phyloP scores from a whole-genome alignment of 306 rosid genomes.

The Cucurbita argyrosperma region DNA sequence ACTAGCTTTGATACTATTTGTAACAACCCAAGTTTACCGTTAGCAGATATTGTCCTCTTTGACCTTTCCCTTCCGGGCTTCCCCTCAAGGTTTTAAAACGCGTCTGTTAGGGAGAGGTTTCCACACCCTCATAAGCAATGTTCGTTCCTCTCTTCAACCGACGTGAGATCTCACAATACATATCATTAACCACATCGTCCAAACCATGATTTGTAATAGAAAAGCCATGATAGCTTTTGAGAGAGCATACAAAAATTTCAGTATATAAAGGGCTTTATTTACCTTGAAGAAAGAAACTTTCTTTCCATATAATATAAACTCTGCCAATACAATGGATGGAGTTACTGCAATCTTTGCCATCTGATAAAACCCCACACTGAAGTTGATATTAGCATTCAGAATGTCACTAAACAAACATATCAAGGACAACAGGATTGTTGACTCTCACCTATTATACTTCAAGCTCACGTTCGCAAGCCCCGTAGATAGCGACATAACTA shows the following conservation, averaged over 20 bases:
- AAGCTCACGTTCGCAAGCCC: constrained; percentile 87
- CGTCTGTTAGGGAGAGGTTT: too few relatives aligned
- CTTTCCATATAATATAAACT: constrained; percentile 44
- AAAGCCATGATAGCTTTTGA: too few relatives aligned
- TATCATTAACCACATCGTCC: too few relatives aligned
- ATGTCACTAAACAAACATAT: neutral
- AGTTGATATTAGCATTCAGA: constrained; percentile 19
- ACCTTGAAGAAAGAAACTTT: constrained; percentile 58
- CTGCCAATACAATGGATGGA: constrained; percentile 69
- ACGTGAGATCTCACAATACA: too few relatives aligned
- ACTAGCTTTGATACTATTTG: too few relatives aligned
- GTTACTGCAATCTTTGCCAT: constrained; percentile 89
- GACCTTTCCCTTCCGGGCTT: too few relatives aligned
- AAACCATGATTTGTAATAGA: neutral
- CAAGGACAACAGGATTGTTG: constrained; percentile 4
- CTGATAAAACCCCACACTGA: constrained; percentile 89
- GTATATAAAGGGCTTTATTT: constrained; percentile 1
- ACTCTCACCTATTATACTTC: constrained; percentile 66
- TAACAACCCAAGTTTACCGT: neutral
- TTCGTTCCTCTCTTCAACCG: too few relatives aligned
- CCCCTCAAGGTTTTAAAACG: too few relatives aligned
- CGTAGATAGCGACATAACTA: constrained; percentile 74
- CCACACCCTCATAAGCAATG: too few relatives aligned
- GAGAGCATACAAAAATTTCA: neutral
- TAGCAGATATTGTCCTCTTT: too few relatives aligned